Evolutionary conservation across 176 grass and related monocot species (phyloP).

Genomic region (Eragrostis nindensis): DNA sequence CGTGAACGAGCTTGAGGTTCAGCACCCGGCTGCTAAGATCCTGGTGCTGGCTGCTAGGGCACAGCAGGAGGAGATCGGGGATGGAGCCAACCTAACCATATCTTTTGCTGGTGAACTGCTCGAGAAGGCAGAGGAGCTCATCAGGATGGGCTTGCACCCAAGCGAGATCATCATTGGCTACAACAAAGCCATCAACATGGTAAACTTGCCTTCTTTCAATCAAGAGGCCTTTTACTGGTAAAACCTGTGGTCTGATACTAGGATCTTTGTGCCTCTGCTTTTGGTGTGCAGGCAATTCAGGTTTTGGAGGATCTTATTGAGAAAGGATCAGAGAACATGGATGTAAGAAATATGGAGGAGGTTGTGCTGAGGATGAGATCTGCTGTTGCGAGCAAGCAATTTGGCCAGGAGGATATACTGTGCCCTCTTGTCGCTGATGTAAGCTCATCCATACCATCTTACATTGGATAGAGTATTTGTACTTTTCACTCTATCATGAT

Average conservation of each 20-base stretch:
- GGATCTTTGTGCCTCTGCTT: conserved; percentile 19
- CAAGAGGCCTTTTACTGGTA: not conserved
- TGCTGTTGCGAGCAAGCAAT: conserved; percentile 94
- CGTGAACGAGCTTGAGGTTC: conserved; percentile 85
- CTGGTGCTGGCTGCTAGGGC: conserved; percentile 75
- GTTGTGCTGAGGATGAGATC: conserved; percentile 82
- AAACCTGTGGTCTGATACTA: not conserved
- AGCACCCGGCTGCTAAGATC: conserved; percentile 89
- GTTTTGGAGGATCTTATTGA: conserved; percentile 85
- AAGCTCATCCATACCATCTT: conserved; percentile 33
- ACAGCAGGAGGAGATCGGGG: conserved; percentile 93
- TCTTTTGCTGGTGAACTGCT: conserved; percentile 93
- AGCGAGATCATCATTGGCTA: conserved; percentile 97
- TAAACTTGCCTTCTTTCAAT: conserved; percentile 9
- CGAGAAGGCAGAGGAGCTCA: conserved; percentile 87
- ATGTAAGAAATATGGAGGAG: conserved; percentile 87
- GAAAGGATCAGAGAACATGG: conserved; percentile 92
- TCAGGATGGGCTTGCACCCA: conserved; percentile 94
- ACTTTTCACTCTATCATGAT: not conserved
- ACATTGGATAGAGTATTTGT: not conserved
- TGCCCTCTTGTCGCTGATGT: conserved; percentile 96
- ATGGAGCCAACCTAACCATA: conserved; percentile 87
- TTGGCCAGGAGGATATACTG: conserved; percentile 85
- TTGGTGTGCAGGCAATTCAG: conserved; percentile 51
- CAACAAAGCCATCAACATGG: conserved; percentile 85